Percentiles rank a stretch among this genome's conserved stretches.
These are phyloP conservation scores for Metschnikowia continentalis DNA, from an alignment of 805 yeast genomes.

Conservation along the genomic window DNA sequence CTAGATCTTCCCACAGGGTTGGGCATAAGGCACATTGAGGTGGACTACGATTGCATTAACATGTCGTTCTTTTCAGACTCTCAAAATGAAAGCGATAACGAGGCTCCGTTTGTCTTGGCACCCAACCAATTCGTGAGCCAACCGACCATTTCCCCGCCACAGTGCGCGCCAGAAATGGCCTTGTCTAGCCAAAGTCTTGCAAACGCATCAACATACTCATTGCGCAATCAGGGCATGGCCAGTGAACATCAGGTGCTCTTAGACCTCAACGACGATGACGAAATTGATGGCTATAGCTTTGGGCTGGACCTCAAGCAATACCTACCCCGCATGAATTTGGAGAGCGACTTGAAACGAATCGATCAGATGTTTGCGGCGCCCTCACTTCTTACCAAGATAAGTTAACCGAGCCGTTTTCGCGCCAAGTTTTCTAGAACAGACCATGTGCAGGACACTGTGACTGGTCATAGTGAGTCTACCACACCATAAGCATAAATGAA, in stretches of 20 bases:
- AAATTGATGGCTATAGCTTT: constrained; percentile 12
- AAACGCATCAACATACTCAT: background rate
- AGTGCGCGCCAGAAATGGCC: background rate
- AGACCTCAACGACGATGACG: constrained; percentile 13
- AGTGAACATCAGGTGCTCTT: constrained; percentile 4
- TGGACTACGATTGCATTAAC: constrained; percentile 14
- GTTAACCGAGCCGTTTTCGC: background rate
- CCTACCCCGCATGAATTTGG: constrained; percentile 14
- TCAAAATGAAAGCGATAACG: background rate
- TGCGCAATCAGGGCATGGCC: background rate
- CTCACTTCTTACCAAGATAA: constrained; percentile 1
- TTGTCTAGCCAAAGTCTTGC: background rate
- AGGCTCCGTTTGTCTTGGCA: background rate
- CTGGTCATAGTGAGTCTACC: background rate
- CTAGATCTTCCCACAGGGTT: constrained; percentile 13
- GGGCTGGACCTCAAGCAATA: constrained; percentile 15
- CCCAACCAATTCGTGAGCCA: background rate
- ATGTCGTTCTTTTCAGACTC: constrained; percentile 9
- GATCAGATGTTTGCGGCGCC: constrained; percentile 12
- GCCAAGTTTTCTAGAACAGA: background rate
- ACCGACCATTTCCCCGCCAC: background rate
- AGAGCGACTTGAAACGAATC: constrained; percentile 14
- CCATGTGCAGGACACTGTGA: background rate
- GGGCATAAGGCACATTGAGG: constrained; percentile 2
- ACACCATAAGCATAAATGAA: background rate